Percentiles rank a stretch among this genome's conserved stretches.
phyloP scores from a whole-genome alignment of 768 basidiomycete genomes.

The Tulasnella sp. region DNA sequence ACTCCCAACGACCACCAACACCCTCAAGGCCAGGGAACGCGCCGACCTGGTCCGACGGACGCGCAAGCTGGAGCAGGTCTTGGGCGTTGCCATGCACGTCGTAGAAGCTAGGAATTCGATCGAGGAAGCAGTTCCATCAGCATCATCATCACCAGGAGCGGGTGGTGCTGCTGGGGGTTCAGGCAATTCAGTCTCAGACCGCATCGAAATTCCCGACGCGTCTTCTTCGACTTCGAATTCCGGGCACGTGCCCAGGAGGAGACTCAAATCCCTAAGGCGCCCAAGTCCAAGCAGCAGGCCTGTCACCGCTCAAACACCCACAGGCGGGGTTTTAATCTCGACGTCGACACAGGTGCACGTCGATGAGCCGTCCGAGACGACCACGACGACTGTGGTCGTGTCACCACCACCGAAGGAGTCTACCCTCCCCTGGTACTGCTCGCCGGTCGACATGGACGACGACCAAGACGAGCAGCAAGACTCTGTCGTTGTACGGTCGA shows the following conservation, averaged over 20 bases:
- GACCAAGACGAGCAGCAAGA: background rate
- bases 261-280: conserved; percentile 3
- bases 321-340: conserved; percentile 8
- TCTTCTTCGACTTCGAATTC: background rate
- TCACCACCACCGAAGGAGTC: background rate
- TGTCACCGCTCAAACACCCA: background rate
- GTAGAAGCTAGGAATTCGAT: background rate
- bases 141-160: background rate
- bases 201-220: background rate
- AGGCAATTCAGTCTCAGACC: background rate
- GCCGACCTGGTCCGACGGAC: conserved; percentile 8
- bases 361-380: background rate
- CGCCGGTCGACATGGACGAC: background rate
- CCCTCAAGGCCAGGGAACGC: conserved; percentile 4
- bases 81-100: conserved; percentile 18
- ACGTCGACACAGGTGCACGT: conserved; percentile 10
- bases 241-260: background rate
- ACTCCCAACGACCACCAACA: background rate
- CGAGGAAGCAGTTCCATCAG: background rate
- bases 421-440: background rate
- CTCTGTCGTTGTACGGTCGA: background rate
- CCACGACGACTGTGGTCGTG: background rate
- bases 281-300: background rate
- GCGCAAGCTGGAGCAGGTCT: conserved; percentile 16
- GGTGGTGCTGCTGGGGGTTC: background rate